These are phyloP conservation scores for Polychaeton citri DNA, from an alignment of 2,329 filamentous ascomycete genomes.

Conservation along the genomic window DNA sequence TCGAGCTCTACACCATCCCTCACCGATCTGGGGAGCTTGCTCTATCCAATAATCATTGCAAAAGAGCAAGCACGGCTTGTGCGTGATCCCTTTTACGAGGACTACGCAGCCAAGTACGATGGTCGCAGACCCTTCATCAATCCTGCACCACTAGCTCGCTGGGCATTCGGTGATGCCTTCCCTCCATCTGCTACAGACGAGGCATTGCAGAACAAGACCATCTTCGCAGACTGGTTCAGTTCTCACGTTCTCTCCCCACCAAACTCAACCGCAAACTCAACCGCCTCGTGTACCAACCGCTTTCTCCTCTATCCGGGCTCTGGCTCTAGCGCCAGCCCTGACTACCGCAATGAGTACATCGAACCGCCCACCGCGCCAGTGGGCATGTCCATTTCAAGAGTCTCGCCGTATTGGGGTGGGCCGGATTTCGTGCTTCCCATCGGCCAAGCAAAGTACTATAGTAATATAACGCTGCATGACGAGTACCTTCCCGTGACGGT, in stretches of 20 bases:
- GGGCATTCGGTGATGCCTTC: conserved; percentile 32
- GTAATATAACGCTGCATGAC: conserved; percentile 33
- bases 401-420: conserved; percentile 35
- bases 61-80: conserved; percentile 35
- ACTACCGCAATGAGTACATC: conserved; percentile 33
- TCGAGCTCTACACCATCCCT: conserved; percentile 20
- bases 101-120: conserved; percentile 33
- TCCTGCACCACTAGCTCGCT: conserved; percentile 34
- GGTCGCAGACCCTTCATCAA: conserved; percentile 37
- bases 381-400: conserved; percentile 35
- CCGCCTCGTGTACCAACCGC: background rate
- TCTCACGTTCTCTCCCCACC: conserved; percentile 29
- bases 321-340: background rate
- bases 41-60: conserved; percentile 34
- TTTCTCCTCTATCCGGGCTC: background rate
- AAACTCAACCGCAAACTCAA: background rate
- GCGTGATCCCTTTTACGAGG: conserved; percentile 35
- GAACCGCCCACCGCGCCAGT: conserved; percentile 33
- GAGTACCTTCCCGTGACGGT: conserved; percentile 46
- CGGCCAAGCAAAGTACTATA: conserved; percentile 31
- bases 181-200: conserved; percentile 25
- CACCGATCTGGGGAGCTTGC: conserved; percentile 26
- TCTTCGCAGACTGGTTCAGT: conserved; percentile 37
- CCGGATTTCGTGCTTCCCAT: conserved; percentile 35
- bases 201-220: conserved; percentile 37